These are phyloP conservation scores for Annona squamosa DNA, from an alignment of 164 flowering plant species.

Conservation along the genomic window DNA sequence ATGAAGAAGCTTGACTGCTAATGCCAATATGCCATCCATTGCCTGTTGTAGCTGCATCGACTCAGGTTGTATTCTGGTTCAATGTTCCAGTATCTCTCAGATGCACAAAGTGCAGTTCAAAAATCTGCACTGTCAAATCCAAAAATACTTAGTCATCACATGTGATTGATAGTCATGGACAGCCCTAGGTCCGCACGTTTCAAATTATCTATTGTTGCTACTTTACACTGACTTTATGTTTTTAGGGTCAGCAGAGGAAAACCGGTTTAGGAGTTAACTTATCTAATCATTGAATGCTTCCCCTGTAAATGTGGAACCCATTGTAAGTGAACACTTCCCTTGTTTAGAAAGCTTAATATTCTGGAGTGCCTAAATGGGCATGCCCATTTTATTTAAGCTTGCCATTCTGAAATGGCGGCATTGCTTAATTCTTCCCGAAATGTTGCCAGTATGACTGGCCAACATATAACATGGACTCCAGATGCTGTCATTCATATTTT, in stretches of 20 bases:
- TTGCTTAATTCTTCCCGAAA: too few relatives aligned
- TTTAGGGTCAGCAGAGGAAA: neutral
- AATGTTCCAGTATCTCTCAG: neutral
- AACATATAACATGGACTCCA: too few relatives aligned
- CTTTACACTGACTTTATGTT: neutral
- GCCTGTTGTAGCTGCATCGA: neutral
- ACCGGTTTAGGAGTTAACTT: neutral
- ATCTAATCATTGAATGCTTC: too few relatives aligned
- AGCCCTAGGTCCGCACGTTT: neutral
- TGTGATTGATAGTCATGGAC: neutral
- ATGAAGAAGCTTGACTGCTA: neutral
- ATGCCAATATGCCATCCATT: neutral
- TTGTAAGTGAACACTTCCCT: too few relatives aligned
- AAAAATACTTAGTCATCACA: neutral
- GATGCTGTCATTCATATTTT: too few relatives aligned
- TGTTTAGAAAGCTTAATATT: too few relatives aligned
- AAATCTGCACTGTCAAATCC: neutral
- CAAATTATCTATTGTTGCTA: neutral
- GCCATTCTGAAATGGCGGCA: too few relatives aligned
- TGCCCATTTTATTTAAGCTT: too few relatives aligned
- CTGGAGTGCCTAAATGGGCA: too few relatives aligned
- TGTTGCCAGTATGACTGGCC: too few relatives aligned
- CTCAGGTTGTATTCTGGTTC: neutral
- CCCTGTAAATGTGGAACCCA: too few relatives aligned
- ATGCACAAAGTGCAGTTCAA: neutral